phyloP scores from a whole-genome alignment of 805 yeast genomes.

The Yamadazyma philogaea region DNA sequence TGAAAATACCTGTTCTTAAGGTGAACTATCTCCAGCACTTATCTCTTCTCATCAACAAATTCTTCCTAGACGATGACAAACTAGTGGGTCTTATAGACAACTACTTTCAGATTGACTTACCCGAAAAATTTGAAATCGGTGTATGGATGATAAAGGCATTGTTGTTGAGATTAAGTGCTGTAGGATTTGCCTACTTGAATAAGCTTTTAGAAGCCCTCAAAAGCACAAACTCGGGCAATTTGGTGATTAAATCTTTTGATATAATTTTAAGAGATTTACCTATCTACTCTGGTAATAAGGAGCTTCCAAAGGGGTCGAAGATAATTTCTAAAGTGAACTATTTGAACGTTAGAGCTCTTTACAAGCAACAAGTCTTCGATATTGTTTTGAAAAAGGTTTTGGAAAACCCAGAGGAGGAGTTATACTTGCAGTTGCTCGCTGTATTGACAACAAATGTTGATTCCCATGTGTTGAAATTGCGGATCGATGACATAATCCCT shows the following conservation, averaged over 20 bases:
- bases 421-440: conserved; percentile 65
- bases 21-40: conserved; percentile 57
- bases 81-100: neutral
- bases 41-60: conserved; percentile 52
- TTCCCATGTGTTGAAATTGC: conserved; percentile 62
- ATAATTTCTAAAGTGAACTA: conserved; percentile 46
- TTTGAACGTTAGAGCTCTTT: conserved; percentile 61
- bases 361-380: conserved; percentile 78
- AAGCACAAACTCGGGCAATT: conserved; percentile 9
- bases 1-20: conserved; percentile 26
- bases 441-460: conserved; percentile 63
- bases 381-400: conserved; percentile 50
- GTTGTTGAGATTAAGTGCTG: conserved; percentile 51
- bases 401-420: conserved; percentile 34
- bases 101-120: neutral
- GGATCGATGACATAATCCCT: conserved; percentile 64
- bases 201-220: conserved; percentile 22
- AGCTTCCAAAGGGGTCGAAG: conserved; percentile 25
- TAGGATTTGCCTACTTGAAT: conserved; percentile 25
- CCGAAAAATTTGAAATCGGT: conserved; percentile 47
- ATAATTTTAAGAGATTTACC: conserved; percentile 67
- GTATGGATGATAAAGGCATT: conserved; percentile 76
- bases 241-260: conserved; percentile 54
- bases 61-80: conserved; percentile 15
- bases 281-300: conserved; percentile 45